Evolutionary conservation across 495 filamentous ascomycete species (phyloP).

Genomic region (Annulohypoxylon bovei): DNA sequence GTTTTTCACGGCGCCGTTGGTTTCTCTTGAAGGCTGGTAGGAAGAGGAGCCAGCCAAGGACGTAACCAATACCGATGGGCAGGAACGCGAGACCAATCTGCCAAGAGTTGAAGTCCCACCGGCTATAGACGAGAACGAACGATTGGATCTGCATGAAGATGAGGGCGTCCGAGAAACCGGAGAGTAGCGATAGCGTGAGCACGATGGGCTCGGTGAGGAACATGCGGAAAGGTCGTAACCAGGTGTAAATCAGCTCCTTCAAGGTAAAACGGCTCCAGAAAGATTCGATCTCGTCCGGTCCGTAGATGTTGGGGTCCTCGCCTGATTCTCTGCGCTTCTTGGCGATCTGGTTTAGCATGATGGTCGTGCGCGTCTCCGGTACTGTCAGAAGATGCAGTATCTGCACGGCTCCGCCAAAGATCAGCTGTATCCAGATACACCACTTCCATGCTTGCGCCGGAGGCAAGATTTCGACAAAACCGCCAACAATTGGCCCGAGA

Average conservation of each 20-base stretch:
- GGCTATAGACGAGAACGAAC: constrained; percentile 69
- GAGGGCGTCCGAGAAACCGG: constrained; percentile 81
- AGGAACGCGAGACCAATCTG: constrained; percentile 70
- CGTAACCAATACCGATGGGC: constrained; percentile 71
- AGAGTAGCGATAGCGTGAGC: constrained; percentile 73
- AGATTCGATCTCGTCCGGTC: constrained; percentile 67
- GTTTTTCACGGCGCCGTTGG: constrained; percentile 57
- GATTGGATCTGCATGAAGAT: constrained; percentile 83
- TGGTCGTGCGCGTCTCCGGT: constrained; percentile 73
- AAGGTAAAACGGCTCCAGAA: constrained; percentile 62
- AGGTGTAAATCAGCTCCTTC: constrained; percentile 67
- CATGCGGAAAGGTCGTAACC: constrained; percentile 80
- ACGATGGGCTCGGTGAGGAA: constrained; percentile 82
- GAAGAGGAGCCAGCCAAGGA: constrained; percentile 71
- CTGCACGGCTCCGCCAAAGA: constrained; percentile 74
- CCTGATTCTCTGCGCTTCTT: constrained; percentile 68
- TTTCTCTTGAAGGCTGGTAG: constrained; percentile 70
- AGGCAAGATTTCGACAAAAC: constrained; percentile 71
- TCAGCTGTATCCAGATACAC: constrained; percentile 84
- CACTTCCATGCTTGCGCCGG: constrained; percentile 69
- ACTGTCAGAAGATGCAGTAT: constrained; percentile 72
- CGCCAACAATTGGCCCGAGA: constrained; percentile 82
- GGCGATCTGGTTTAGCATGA: constrained; percentile 73
- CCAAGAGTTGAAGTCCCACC: constrained; percentile 68
- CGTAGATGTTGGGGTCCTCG: constrained; percentile 65